A percentile compares a stretch with the other conserved stretches of the same genome.
Conservation (phyloP, 768 basidiomycete species). For the Rhizopogon rudus region DNA sequence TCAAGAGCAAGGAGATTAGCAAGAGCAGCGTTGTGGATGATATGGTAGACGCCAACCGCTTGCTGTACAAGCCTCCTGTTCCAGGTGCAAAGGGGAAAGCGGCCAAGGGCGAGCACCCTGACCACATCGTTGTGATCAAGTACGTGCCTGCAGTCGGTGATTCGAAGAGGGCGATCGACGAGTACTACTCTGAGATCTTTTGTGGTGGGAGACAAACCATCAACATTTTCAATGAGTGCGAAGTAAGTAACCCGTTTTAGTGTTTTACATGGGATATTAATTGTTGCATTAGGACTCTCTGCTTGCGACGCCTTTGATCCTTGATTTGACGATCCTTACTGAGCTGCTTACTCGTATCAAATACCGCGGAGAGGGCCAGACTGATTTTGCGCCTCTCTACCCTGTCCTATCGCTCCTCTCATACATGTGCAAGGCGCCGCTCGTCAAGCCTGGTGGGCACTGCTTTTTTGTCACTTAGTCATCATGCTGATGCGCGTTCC, state of each 20-base stretch:
- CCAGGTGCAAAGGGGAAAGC: conserved; percentile 48
- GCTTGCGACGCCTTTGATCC: conserved; percentile 91
- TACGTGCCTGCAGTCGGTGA: conserved; percentile 96
- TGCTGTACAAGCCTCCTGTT: conserved; percentile 83
- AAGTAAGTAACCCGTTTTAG: conserved; percentile 40
- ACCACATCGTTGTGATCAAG: conserved; percentile 96
- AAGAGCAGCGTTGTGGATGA: conserved; percentile 98
- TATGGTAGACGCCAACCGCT: conserved; percentile 89
- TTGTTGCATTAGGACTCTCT: conserved; percentile 68
- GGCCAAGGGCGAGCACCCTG: conserved; percentile 92
- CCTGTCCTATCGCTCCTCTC: conserved; percentile 87
- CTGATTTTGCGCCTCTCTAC: conserved; percentile 81
- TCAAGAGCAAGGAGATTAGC: conserved; percentile 98
- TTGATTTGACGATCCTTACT: conserved; percentile 89
- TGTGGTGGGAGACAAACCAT: conserved; percentile 93
- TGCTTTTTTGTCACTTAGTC: background rate
- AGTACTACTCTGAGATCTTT: conserved; percentile 98
- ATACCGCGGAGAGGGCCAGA: conserved; percentile 60
- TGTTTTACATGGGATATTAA: conserved; percentile 6
- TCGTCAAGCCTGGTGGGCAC: conserved; percentile 79
- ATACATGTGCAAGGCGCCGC: conserved; percentile 98
- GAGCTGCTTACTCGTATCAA: conserved; percentile 91
- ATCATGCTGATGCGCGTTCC: background rate
- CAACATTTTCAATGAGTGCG: conserved; percentile 98
- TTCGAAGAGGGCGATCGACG: conserved; percentile 98